Base-by-base conservation (phyloP, 768 basidiomycete genomes). In the Collybia nuda region DNA sequence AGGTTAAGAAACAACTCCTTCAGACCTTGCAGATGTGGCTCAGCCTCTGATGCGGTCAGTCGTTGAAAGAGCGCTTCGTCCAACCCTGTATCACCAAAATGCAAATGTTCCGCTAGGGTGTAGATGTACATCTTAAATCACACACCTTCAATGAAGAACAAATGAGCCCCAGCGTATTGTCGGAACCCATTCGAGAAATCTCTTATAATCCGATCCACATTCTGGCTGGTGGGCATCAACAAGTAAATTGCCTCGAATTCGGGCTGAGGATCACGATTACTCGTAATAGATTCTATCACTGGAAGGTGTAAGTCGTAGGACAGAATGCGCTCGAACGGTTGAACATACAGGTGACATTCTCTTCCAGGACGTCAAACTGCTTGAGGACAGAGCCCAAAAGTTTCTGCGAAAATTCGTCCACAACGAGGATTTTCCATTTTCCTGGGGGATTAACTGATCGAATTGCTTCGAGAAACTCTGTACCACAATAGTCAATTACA, bases 361-460 rank as follows among this genome's bases (percentile, higher is more conserved):
- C 93, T 67, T 93, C 87, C 49, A 98, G 69, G 49, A 98, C 90
- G 66, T 99, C 96, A 60, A 90, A 93, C 64, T 92, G 87, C 70
- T 93, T 93, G 59, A 98, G 78, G 3, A 95, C 92, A 7, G 88
- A 82, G 53, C 85, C 81, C 40, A 99, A 69, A 47, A 98, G 72
- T 64, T 79, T 84, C 68, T 94, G 87, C 21, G 94, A 87, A 69
- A 91, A 82, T 56, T 94, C 92, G 67, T 99, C 97, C 47, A 98
- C 90, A 52, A 99, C 93, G 39, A 98, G 82, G 58, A 97, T 89
- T 81, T 99, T 99, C 97, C 97, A 99, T 79, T 83, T 75, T 51
- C 82, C 84, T 17, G 88, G 84, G 2, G 95, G 91, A 62, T 88
- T 84, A 41, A 93, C 91, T 40, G 90, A 90, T 66, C 89, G 80